Percentiles rank a stretch among this genome's conserved stretches.
phyloP scores from a whole-genome alignment of 371 early-diverging fungal species.

The Haplosporangium sp. region DNA sequence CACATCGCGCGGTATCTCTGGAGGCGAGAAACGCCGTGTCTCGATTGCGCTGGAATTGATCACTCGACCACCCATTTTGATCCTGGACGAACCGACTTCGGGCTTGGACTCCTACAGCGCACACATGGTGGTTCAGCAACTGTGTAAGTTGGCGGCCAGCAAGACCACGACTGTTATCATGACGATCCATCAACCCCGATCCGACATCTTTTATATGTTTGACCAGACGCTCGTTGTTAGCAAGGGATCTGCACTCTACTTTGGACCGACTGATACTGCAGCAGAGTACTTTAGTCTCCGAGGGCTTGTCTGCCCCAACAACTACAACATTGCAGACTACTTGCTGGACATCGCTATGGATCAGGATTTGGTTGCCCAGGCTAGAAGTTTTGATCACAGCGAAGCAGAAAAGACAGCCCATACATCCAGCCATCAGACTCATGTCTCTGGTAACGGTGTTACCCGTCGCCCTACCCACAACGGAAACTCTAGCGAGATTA shows the following conservation, averaged over 20 bases:
- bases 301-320: conserved; percentile 64
- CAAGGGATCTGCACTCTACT: conserved; percentile 56
- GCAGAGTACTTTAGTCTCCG: conserved; percentile 53
- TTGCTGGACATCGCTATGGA: conserved; percentile 59
- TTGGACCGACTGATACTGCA: conserved; percentile 58
- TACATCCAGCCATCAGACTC: conserved; percentile 16
- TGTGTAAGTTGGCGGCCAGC: conserved; percentile 64
- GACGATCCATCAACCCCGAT: conserved; percentile 74
- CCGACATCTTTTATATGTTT: conserved; percentile 60
- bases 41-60: conserved; percentile 89
- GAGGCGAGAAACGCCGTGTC: conserved; percentile 87
- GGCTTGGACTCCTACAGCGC: conserved; percentile 90
- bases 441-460: conserved; percentile 18
- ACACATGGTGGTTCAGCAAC: conserved; percentile 65
- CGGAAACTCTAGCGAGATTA: conserved; percentile 5
- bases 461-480: conserved; percentile 13
- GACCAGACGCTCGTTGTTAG: conserved; percentile 66
- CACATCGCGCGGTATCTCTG: conserved; percentile 79
- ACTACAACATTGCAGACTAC: conserved; percentile 75
- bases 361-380: conserved; percentile 16
- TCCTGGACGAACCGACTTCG: conserved; percentile 94
- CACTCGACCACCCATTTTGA: conserved; percentile 85
- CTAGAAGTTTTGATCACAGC: conserved; percentile 10
- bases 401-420: conserved; percentile 18
- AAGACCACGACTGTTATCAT: conserved; percentile 44